Conservation (phyloP, 2,329 filamentous ascomycete species). For the Ramularia endophylla region DNA sequence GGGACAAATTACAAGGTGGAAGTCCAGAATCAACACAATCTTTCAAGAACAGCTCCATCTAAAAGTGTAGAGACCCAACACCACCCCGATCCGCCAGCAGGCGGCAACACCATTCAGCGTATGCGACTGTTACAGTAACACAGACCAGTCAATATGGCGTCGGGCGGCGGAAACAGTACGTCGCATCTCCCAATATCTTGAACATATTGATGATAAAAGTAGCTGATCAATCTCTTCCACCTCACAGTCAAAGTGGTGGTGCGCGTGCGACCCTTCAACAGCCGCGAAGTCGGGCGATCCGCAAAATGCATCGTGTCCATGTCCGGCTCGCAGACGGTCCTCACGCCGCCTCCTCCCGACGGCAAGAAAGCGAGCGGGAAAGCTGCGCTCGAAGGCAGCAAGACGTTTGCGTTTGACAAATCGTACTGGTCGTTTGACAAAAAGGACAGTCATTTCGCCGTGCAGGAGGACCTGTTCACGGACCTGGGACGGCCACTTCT, state of each 20-base stretch:
- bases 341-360: slow-evolving; percentile 63
- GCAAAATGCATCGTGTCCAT: slow-evolving; percentile 98
- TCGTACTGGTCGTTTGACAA: slow-evolving; percentile 98
- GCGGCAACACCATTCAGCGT: neutral
- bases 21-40: no score
- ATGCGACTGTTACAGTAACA: slow-evolving; percentile 7
- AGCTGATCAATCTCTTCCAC: no score
- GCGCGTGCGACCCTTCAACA: slow-evolving; percentile 90
- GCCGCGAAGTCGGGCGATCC: slow-evolving; percentile 72
- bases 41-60: no score
- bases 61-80: no score
- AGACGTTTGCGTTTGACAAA: slow-evolving; percentile 90
- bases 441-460: slow-evolving; percentile 73
- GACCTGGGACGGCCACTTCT: slow-evolving; percentile 85
- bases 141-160: slow-evolving; percentile 18
- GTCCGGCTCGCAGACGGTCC: slow-evolving; percentile 85
- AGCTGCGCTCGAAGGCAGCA: slow-evolving; percentile 57
- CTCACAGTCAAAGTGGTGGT: slow-evolving; percentile 77
- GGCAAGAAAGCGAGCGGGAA: slow-evolving; percentile 62
- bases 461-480: slow-evolving; percentile 80
- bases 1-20: no score
- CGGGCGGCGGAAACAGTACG: slow-evolving; percentile 79
- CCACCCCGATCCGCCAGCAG: neutral
- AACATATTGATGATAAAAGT: no score
- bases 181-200: slow-evolving; percentile 17